These are phyloP conservation scores for Anthostomella pinea DNA, from an alignment of 2,329 filamentous ascomycete species.

Conservation along the genomic window DNA sequence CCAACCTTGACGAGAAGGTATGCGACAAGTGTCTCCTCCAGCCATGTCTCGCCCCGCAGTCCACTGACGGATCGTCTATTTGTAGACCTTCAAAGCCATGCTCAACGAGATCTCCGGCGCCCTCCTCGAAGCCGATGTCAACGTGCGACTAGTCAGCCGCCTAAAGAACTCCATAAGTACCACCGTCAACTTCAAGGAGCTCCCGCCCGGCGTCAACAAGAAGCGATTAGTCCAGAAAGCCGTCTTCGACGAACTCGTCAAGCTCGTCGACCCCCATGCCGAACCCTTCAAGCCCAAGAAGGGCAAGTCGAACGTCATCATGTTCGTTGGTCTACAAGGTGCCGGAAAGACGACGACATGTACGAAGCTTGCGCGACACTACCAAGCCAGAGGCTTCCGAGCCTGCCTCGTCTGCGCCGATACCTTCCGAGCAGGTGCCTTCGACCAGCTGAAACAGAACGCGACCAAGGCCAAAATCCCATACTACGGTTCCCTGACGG, in stretches of 20 bases:
- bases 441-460: conserved; percentile 98
- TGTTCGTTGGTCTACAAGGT: conserved; percentile 98
- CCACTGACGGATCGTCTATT: conserved; percentile 33
- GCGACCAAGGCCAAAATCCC: conserved; percentile 98
- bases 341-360: conserved; percentile 97
- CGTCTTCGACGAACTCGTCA: conserved; percentile 94
- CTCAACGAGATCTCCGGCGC: conserved; percentile 97
- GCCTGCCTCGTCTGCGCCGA: conserved; percentile 94
- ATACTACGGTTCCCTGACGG: conserved; percentile 94
- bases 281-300: conserved; percentile 97
- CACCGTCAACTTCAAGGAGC: conserved; percentile 90
- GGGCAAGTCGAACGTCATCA: conserved; percentile 93
- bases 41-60: conserved; percentile 6
- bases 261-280: conserved; percentile 91
- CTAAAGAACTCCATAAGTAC: conserved; percentile 90
- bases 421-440: conserved; percentile 96
- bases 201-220: conserved; percentile 91
- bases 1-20: conserved; percentile 95
- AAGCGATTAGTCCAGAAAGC: conserved; percentile 97
- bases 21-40: conserved; percentile 17
- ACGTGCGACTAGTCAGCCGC: conserved; percentile 86
- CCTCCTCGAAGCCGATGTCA: conserved; percentile 94
- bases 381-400: conserved; percentile 89
- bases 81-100: conserved; percentile 91
- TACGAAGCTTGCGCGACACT: conserved; percentile 94